phyloP scores from a whole-genome alignment of 495 filamentous ascomycete species.

The Tuber melanosporum region DNA sequence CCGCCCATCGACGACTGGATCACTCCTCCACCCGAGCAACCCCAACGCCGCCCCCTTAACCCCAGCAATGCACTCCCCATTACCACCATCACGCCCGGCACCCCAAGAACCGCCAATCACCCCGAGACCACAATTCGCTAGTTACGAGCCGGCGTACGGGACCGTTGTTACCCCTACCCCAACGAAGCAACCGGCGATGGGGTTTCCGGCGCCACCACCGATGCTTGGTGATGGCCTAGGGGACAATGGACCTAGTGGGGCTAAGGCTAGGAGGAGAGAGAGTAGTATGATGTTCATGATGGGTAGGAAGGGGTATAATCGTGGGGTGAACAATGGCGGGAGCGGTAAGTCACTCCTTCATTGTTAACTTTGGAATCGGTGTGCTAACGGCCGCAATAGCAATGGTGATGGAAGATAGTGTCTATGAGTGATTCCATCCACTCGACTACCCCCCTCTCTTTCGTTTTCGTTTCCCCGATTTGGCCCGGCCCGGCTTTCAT shows the following conservation, averaged over 20 bases:
- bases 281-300: slow-evolving; percentile 57
- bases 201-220: slow-evolving; percentile 17
- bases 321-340: slow-evolving; percentile 12
- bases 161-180: slow-evolving; percentile 29
- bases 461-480: slow-evolving; percentile 11
- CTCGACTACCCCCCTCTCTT: slow-evolving; percentile 1
- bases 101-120: slow-evolving; percentile 35
- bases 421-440: slow-evolving; percentile 23
- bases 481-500: slow-evolving; percentile 14
- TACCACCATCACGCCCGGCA: slow-evolving; percentile 16
- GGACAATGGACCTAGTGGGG: slow-evolving; percentile 15
- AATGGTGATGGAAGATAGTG: slow-evolving; percentile 36
- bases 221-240: slow-evolving; percentile 9
- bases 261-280: slow-evolving; percentile 53
- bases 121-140: slow-evolving; percentile 29
- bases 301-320: slow-evolving; percentile 39
- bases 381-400: slow-evolving; percentile 20
- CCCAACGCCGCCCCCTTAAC: slow-evolving; percentile 17
- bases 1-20: slow-evolving; percentile 1
- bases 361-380: background rate
- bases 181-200: slow-evolving; percentile 20
- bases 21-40: slow-evolving; percentile 5
- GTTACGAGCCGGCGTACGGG: slow-evolving; percentile 32
- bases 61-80: slow-evolving; percentile 29
- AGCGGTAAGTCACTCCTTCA: slow-evolving; percentile 27